phyloP scores from a whole-genome alignment of 768 basidiomycete species.

The Pholiota conissans region DNA sequence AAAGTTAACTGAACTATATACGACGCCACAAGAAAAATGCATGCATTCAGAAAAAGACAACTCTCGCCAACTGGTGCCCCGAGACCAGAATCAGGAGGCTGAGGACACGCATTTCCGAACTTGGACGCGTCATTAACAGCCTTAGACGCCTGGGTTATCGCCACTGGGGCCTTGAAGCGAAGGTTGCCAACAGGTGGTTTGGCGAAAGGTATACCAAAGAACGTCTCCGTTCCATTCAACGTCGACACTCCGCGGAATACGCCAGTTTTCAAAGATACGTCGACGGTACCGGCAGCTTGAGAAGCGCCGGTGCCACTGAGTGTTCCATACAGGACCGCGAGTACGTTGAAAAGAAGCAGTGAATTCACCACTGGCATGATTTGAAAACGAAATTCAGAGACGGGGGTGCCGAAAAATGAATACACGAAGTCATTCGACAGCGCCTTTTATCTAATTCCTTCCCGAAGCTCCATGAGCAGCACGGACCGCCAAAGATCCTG shows the following conservation, averaged over 20 bases:
- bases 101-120: slow-evolving; percentile 60
- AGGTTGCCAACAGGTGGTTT: slow-evolving; percentile 53
- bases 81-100: slow-evolving; percentile 32
- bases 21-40: slow-evolving; percentile 7
- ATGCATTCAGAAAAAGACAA: slow-evolving; percentile 55
- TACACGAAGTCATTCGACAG: neutral
- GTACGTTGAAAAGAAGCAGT: slow-evolving; percentile 2
- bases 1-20: neutral
- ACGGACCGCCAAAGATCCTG: neutral
- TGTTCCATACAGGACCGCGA: slow-evolving; percentile 2
- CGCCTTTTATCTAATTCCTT: neutral
- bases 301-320: slow-evolving; percentile 8
- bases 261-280: slow-evolving; percentile 42
- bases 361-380: neutral
- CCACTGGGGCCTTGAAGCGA: slow-evolving; percentile 56
- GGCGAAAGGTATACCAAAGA: slow-evolving; percentile 64
- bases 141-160: slow-evolving; percentile 31
- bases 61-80: slow-evolving; percentile 51
- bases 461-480: neutral
- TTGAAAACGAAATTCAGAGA: neutral
- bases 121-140: slow-evolving; percentile 40
- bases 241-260: slow-evolving; percentile 46
- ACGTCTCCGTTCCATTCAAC: slow-evolving; percentile 48
- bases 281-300: slow-evolving; percentile 24
- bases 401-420: neutral